Conservation (phyloP, 2,329 filamentous ascomycete species). For the Aureobasidium melanogenum region DNA sequence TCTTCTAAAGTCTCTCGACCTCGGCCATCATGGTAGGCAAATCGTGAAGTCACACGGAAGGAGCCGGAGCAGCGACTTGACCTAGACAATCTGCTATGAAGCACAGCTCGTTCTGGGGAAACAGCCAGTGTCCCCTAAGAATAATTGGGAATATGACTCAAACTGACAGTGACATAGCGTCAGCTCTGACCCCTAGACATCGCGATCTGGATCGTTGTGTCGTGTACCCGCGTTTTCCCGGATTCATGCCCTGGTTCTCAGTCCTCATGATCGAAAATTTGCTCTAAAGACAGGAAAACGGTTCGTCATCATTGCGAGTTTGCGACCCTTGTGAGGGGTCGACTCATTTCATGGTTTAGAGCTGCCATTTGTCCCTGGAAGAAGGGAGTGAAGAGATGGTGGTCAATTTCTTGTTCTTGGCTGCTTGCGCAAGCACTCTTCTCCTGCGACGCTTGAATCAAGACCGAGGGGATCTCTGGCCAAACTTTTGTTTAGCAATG, state of each 20-base stretch:
- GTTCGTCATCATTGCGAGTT: neutral
- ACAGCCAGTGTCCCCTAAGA: no score
- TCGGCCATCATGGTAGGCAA: conserved; percentile 6
- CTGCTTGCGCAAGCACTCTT: neutral
- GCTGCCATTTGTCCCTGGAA: neutral
- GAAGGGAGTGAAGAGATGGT: neutral
- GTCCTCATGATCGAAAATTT: neutral
- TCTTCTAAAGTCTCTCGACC: neutral
- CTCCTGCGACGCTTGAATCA: neutral
- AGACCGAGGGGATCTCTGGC: neutral
- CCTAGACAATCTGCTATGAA: neutral
- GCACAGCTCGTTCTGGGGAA: neutral
- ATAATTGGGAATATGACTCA: no score
- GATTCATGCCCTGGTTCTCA: neutral
- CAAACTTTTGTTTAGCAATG: neutral
- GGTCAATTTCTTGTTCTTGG: neutral
- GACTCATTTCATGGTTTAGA: neutral
- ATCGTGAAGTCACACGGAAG: conserved; percentile 7
- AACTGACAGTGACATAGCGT: neutral
- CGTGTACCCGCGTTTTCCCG: neutral
- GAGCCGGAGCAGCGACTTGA: neutral
- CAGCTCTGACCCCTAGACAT: neutral
- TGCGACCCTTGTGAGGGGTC: neutral
- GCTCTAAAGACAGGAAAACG: neutral
- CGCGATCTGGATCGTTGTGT: neutral